Evolutionary conservation across 768 basidiomycete genomes (phyloP).

Genomic region (Leccinum subtestaceum): DNA sequence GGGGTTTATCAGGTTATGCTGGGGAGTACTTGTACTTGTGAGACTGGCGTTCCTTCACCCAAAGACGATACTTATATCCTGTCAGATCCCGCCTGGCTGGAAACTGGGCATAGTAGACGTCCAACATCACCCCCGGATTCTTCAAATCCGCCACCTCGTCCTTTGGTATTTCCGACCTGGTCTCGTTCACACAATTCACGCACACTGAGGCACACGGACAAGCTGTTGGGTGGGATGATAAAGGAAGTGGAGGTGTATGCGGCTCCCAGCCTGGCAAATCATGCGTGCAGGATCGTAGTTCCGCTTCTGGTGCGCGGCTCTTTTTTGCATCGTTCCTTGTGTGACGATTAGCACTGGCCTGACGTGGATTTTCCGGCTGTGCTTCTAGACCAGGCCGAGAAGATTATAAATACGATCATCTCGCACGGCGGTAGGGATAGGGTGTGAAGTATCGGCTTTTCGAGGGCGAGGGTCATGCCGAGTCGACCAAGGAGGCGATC

Average conservation of each 20-base stretch:
- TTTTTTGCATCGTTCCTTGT: neutral
- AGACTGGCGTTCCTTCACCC: too few relatives aligned
- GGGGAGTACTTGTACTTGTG: too few relatives aligned
- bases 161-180: conserved; percentile 68
- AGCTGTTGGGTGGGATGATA: conserved; percentile 57
- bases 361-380: conserved; percentile 37
- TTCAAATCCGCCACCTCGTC: conserved; percentile 60
- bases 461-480: conserved; percentile 42
- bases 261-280: conserved; percentile 58
- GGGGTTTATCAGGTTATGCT: too few relatives aligned
- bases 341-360: neutral
- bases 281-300: conserved; percentile 51
- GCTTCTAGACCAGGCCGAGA: conserved; percentile 57
- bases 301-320: conserved; percentile 58
- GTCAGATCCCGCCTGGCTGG: too few relatives aligned
- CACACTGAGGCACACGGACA: conserved; percentile 47
- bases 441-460: conserved; percentile 41
- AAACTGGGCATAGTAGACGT: too few relatives aligned
- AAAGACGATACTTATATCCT: too few relatives aligned
- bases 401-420: conserved; percentile 28
- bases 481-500: conserved; percentile 36
- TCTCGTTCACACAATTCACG: conserved; percentile 53
- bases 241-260: conserved; percentile 51
- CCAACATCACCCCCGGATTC: conserved; percentile 30
- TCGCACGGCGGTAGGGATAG: conserved; percentile 14